Evolutionary conservation across 495 filamentous ascomycete species (phyloP).

Genomic region (Aspergillus avenaceus): DNA sequence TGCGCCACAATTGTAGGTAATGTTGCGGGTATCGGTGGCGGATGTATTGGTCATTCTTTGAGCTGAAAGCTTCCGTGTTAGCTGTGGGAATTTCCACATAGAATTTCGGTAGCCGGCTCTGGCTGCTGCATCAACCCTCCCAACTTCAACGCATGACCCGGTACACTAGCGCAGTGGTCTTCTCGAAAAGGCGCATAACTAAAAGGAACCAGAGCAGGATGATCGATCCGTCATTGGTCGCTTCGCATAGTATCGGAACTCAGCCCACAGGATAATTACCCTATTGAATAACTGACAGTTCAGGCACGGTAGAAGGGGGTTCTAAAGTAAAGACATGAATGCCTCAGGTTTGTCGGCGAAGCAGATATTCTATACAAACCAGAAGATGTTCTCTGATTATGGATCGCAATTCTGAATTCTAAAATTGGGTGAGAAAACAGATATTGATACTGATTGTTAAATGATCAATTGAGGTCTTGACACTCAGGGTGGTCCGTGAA

Average conservation of each 20-base stretch:
- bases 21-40: background rate
- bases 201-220: background rate
- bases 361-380: too few species aligned
- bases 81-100: background rate
- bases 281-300: too few species aligned
- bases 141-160: background rate
- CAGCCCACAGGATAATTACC: background rate
- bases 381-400: too few species aligned
- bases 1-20: background rate
- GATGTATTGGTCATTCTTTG: background rate
- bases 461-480: too few species aligned
- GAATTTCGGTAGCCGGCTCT: background rate
- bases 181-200: background rate
- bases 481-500: conserved; percentile 1
- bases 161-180: background rate
- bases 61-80: background rate
- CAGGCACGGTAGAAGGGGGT: too few species aligned
- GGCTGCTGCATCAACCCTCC: background rate
- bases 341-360: too few species aligned
- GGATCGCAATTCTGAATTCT: too few species aligned
- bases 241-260: background rate
- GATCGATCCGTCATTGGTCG: background rate
- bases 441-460: too few species aligned
- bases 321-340: background rate
- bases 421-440: too few species aligned